These are phyloP conservation scores for Tetracentron sinense DNA, from an alignment of 164 flowering plant species.

Conservation along the genomic window DNA sequence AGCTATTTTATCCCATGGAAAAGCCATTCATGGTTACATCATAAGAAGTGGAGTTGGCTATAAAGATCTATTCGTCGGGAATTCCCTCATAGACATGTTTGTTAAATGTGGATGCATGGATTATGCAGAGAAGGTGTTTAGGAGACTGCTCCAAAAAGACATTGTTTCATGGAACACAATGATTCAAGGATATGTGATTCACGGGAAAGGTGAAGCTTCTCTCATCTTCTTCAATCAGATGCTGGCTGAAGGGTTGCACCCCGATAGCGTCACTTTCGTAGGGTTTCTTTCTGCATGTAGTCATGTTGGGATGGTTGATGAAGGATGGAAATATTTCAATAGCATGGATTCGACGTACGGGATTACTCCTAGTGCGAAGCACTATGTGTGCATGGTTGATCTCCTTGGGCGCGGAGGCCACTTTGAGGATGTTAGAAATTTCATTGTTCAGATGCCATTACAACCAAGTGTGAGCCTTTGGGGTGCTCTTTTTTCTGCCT, in stretches of 20 bases:
- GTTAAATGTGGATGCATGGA: slow-evolving; percentile 25
- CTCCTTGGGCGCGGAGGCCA: slow-evolving; percentile 23
- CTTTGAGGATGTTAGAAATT: slow-evolving; percentile 17
- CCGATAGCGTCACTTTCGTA: slow-evolving; percentile 22
- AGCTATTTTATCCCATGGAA: slow-evolving; percentile 26
- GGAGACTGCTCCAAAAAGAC: slow-evolving; percentile 13
- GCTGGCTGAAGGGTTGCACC: slow-evolving; percentile 17
- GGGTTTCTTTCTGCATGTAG: slow-evolving; percentile 31
- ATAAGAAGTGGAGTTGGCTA: slow-evolving; percentile 18
- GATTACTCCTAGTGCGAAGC: slow-evolving; percentile 24
- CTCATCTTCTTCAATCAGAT: slow-evolving; percentile 23
- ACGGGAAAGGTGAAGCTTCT: slow-evolving; percentile 23
- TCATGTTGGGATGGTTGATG: slow-evolving; percentile 23
- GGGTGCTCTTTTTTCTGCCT: slow-evolving; percentile 32
- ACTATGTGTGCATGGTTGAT: slow-evolving; percentile 31
- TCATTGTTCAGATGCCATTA: slow-evolving; percentile 30
- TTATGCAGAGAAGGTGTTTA: slow-evolving; percentile 22
- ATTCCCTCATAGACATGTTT: slow-evolving; percentile 31
- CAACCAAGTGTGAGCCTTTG: slow-evolving; percentile 32
- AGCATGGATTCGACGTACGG: slow-evolving; percentile 23
- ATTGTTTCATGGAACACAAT: slow-evolving; percentile 31
- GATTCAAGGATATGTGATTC: slow-evolving; percentile 24
- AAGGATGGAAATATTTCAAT: slow-evolving; percentile 27
- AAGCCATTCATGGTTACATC: slow-evolving; percentile 22
- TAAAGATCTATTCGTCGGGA: slow-evolving; percentile 18